Base-by-base conservation (phyloP, 1,139 yeast genomes). In the Schwanniomyces etchellsii region DNA sequence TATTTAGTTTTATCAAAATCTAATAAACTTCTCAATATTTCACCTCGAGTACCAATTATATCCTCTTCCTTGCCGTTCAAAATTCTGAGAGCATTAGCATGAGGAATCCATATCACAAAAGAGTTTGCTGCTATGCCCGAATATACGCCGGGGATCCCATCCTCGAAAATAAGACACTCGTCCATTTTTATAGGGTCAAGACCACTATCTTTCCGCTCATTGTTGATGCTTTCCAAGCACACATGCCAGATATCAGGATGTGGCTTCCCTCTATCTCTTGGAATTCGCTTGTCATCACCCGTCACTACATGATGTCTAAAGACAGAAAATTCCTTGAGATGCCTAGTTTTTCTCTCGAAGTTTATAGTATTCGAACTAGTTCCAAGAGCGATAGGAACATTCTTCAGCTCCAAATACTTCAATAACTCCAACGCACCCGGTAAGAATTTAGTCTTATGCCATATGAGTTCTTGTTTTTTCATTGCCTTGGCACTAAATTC, bases 151-250 rank as follows among this genome's bases (percentile, higher is more conserved):
- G 95, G 89, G 27, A 86, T 64, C 2, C 96, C 97, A 56, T 91
- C 98, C 58, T 91, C 98, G 54, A 91, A 91, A 2, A 91, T 82
- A 23, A 91, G 57, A 45, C 95, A 84, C 48, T 91, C 95, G 21
- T 75, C 77, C 2, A 89, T 81, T 34, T 52, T 49, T 39, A 88
- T 80, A 13, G 63, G 61, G 1, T 67, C 66, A 38, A 57, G 30
- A 24, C 68, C 50, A 37, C 50, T 27, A 37, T 45, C 37, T 11
- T 48, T 47, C 11, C 68, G 49, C 30, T 67, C 67, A 14, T 55
- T 50, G 50, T 91, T 91, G 36, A 91, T 45, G 21, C 81, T 70
- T 18, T 67, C 73, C 38, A 91, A 68, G 28, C 97, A 95, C 3
- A 79, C 71, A 41, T 73, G 73, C 94, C 95, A 91, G 42, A 91